Conservation (phyloP, 169 alveolate species). For the Sarcocystis neurona region DNA sequence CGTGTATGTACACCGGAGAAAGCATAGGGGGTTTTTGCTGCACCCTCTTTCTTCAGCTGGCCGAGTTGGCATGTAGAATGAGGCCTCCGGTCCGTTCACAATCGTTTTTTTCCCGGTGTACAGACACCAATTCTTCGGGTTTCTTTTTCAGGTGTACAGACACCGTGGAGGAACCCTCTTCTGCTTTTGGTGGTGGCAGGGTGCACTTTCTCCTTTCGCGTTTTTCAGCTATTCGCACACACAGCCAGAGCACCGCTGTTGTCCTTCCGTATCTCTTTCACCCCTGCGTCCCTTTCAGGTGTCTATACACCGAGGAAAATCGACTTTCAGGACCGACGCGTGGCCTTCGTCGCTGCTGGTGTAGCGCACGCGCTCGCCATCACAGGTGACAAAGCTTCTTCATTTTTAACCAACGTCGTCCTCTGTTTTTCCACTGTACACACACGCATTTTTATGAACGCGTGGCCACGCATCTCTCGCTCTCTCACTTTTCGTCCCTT, state of each 20-base stretch:
- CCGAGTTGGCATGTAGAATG: not conserved
- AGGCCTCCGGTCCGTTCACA: not conserved
- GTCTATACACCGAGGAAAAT: conserved; percentile 30
- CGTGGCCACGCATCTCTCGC: too few relatives aligned
- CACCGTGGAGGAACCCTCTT: not conserved
- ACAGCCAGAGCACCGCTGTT: too few relatives aligned
- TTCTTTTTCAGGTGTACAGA: not conserved
- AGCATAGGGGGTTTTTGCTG: not conserved
- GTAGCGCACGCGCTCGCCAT: conserved; percentile 35
- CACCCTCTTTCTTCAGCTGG: not conserved
- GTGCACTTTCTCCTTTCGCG: not conserved
- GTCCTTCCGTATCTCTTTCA: too few relatives aligned
- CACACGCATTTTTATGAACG: too few relatives aligned
- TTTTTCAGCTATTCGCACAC: not conserved
- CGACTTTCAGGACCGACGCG: conserved; percentile 46
- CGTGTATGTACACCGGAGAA: not conserved
- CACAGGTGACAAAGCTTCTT: too few relatives aligned
- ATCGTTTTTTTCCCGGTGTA: not conserved
- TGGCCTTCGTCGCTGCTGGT: conserved; percentile 41
- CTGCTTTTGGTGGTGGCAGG: not conserved
- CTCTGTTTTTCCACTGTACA: too few relatives aligned
- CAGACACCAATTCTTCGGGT: not conserved
- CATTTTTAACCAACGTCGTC: too few relatives aligned
- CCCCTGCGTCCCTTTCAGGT: conserved; percentile 12
- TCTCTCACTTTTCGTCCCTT: too few relatives aligned